phyloP scores from a whole-genome alignment of 2,329 filamentous ascomycete genomes.

The Capronia americana region DNA sequence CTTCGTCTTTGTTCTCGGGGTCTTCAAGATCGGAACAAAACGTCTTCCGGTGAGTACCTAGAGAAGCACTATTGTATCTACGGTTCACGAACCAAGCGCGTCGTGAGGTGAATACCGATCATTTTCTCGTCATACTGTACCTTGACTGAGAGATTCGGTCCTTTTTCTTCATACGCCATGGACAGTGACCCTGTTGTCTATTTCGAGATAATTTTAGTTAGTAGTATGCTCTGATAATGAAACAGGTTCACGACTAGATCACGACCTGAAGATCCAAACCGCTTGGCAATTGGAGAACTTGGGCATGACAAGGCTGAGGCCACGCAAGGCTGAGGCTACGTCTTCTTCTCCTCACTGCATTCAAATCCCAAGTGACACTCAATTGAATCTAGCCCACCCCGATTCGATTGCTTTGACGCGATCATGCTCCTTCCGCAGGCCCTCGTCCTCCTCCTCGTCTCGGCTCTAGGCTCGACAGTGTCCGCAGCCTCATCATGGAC shows the following conservation, averaged over 20 bases:
- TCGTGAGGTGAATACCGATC: too few relatives aligned
- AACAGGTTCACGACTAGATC: not conserved
- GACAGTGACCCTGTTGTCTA: too few relatives aligned
- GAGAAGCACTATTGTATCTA: too few relatives aligned
- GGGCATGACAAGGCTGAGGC: not conserved
- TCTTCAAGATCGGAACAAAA: too few relatives aligned
- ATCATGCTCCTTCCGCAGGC: conserved; percentile 33
- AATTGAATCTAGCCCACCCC: not conserved
- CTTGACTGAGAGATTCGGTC: too few relatives aligned
- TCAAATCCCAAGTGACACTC: not conserved
- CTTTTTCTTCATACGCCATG: too few relatives aligned
- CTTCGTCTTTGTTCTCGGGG: too few relatives aligned
- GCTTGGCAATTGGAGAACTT: not conserved
- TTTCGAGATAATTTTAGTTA: not conserved
- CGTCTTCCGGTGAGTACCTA: too few relatives aligned
- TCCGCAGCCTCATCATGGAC: conserved; percentile 63
- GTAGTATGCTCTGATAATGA: not conserved
- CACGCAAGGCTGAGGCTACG: conserved; percentile 20
- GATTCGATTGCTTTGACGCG: not conserved
- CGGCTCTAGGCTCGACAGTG: conserved; percentile 30
- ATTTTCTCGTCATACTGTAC: too few relatives aligned
- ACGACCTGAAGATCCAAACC: too few relatives aligned
- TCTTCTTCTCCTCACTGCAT: conserved; percentile 12
- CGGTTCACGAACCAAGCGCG: too few relatives aligned
- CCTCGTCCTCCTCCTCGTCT: conserved; percentile 30